Evolutionary conservation across 148 eudicot species (phyloP), one percentile per base, ranked within the genome.

Genomic region (Spergularia marina): DNA sequence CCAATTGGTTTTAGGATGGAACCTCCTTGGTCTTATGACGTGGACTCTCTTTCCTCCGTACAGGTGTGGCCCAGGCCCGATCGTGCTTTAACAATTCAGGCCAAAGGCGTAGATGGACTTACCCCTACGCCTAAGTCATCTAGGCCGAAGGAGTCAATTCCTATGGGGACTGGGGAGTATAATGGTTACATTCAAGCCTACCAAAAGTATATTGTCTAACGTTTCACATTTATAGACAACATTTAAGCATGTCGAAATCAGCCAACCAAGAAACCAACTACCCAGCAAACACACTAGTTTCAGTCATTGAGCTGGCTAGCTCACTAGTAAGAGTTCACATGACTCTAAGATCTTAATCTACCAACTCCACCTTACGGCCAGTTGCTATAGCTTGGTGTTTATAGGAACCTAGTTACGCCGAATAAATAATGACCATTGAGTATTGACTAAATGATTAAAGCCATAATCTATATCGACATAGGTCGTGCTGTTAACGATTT

Each of bases 271-370:
- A 21, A 53, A 52, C 57, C 51, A 15, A 51, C 75, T 55, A 65
- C 34, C 49, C 53, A 10, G 2, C 14, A 73, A 52, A 74, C 75
- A 65, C 36, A 30, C 36, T 53, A 10, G n/a, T 13, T 12, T 6
- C 12, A 63, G 36, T 10, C 15, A n/a, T 34, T 34, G 18, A 65
- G 30, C 41, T 18, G 5, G 57, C 40, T n/a, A 49, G 17, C 76
- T 63, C 59, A 73, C 14, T 52, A 74, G 60, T 49, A 36, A 12
- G 5, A 75, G 34, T 65, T 36, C 78, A 75, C 78, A 66, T 75
- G 78, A 74, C 67, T 53, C 47, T 41, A 7, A 55, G 18, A 55
- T 55, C 59, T 55, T 55, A 5, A 12, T 51, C 3, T 25, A 41
- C 49, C 44, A 59, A 71, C 21, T 71, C 25, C 72, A 23, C 15